phyloP scores from a whole-genome alignment of 2,329 filamentous ascomycete species.

The Phialemonium atrogriseum region DNA sequence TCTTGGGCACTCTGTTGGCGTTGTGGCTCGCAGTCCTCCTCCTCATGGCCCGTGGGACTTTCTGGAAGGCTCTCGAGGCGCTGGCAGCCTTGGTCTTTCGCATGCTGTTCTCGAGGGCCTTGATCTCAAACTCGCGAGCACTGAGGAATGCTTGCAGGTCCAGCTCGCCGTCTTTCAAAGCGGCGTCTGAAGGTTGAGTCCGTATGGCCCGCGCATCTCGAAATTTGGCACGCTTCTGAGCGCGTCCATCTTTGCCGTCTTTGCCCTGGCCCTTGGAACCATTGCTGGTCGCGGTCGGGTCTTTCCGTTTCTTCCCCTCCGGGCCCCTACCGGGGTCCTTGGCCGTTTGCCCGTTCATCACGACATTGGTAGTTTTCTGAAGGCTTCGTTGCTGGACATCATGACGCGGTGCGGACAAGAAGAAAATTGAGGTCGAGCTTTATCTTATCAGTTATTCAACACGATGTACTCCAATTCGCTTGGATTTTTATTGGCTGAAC shows the following conservation, averaged over 20 bases:
- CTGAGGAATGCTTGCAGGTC: constrained; percentile 78
- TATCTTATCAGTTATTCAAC: too few species aligned
- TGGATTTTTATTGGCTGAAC: too few species aligned
- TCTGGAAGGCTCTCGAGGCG: constrained; percentile 75
- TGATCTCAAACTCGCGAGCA: constrained; percentile 83
- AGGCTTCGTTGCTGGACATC: constrained; percentile 1
- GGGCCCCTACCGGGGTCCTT: background rate
- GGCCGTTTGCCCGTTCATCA: constrained; percentile 2
- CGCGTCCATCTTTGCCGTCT: constrained; percentile 13
- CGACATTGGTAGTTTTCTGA: constrained; percentile 1
- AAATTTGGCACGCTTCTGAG: constrained; percentile 36
- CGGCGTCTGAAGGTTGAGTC: constrained; percentile 40
- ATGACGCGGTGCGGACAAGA: too few species aligned
- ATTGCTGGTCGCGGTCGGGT: constrained; percentile 1
- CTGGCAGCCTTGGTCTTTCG: constrained; percentile 55
- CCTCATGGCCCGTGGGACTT: constrained; percentile 76
- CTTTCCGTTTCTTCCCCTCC: constrained; percentile 5
- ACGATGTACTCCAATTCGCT: too few species aligned
- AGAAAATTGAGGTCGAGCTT: too few species aligned
- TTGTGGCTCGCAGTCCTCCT: constrained; percentile 92
- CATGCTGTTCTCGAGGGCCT: constrained; percentile 76
- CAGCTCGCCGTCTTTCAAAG: constrained; percentile 65
- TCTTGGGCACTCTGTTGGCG: constrained; percentile 76
- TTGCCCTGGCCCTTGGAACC: constrained; percentile 3
- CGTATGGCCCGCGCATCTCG: constrained; percentile 40